Base-by-base conservation (phyloP, 345 rosid species). In the Capsella bursapastoris region DNA sequence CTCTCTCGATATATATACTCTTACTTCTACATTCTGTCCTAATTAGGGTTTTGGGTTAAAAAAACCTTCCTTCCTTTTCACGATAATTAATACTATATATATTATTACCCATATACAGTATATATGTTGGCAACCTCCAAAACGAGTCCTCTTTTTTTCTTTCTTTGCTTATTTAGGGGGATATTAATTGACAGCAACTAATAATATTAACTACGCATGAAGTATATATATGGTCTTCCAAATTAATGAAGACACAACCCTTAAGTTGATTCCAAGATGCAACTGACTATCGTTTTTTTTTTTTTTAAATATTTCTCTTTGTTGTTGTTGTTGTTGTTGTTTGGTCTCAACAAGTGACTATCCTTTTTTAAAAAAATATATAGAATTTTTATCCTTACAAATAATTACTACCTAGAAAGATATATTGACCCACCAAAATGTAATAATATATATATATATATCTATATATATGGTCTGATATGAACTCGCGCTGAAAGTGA, bases 101-200 rank as follows among this genome's bases (percentile, higher is more conserved):
- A 34, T 34, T 37, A 65, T 43, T 65, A 45, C 59, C 16, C 66
- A 57, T 73, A 6, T 64, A n/a, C n/a, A n/a, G n/a, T n/a, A 32
- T 56, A 7, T 63, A 55, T 64, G 64, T 55, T 44, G 61, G 62
- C 61, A 63, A 64, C 31, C 53, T 63, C 64, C 70, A 63, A 43
- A 64, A 25, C 34, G 31, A 53, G 27, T 34, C 70, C 57, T 16
- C 51, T 44, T 53, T 53, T 6, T 51, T 72, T 3, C 15, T 5
- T 9, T 40, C 15, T 5, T 9, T 40, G 34, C 25, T 29, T 62
- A 51, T 41, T 41, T 15, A 50, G 69, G 55, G n/a, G 11, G 47
- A 45, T 55, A 13, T 12, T 43, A 43, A 43, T 43, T 43, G 57
- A 64, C 34, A 45, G 6, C 58, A 57, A 56, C 59, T 12, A 65